These are phyloP conservation scores for Oryza rufipogon DNA, from an alignment of 176 grass and related monocot genomes.

Conservation along the genomic window DNA sequence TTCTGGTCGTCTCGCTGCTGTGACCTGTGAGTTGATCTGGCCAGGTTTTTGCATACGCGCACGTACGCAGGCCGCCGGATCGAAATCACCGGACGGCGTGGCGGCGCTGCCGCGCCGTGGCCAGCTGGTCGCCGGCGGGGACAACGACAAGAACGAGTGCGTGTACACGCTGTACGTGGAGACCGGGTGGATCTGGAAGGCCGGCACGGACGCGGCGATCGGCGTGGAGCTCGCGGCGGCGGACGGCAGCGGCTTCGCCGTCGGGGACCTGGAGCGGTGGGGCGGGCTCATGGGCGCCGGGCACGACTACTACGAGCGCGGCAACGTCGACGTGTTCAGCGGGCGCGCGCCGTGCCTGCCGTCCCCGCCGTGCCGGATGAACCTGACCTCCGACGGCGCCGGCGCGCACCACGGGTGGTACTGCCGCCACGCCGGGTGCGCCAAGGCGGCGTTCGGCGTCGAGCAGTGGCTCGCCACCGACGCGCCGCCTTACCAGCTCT, in stretches of 20 bases:
- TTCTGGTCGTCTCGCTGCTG: neutral
- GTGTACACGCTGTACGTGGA: constrained; percentile 38
- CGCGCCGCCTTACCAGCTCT: constrained; percentile 46
- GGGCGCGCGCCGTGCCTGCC: constrained; percentile 37
- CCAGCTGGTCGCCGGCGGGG: too few relatives aligned
- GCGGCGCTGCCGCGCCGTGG: neutral
- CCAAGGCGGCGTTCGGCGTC: constrained; percentile 41
- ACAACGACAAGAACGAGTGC: constrained; percentile 4
- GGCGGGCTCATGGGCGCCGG: neutral
- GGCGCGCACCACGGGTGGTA: constrained; percentile 58
- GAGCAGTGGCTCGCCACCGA: constrained; percentile 49
- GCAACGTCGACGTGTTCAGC: constrained; percentile 39
- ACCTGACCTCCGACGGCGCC: constrained; percentile 54
- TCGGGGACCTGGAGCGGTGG: neutral
- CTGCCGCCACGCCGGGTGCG: neutral
- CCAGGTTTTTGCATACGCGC: neutral
- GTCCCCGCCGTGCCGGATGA: constrained; percentile 37
- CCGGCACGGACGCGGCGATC: constrained; percentile 39
- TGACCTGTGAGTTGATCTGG: neutral
- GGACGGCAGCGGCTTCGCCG: neutral
- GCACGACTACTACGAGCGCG: neutral
- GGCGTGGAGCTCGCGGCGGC: neutral
- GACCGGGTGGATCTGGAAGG: constrained; percentile 45
- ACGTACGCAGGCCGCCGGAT: constrained; percentile 1
- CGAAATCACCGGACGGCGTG: neutral